Base-by-base conservation (phyloP, 192 early-diverging fungal species). In the Podila epicladia region DNA sequence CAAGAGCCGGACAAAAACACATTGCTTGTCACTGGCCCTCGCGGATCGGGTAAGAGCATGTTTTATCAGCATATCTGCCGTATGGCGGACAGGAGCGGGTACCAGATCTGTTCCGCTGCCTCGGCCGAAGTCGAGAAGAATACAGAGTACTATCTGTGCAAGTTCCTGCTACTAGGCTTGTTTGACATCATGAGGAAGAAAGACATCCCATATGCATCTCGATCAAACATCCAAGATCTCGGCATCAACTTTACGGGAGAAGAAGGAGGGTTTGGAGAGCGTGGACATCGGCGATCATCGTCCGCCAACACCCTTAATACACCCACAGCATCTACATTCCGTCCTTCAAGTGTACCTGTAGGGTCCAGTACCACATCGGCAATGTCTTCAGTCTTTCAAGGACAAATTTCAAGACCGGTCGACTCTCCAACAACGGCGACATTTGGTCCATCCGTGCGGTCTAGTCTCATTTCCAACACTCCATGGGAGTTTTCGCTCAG, bases 21-120 rank as follows among this genome's bases (percentile, higher is more conserved):
- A 5, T 31, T 87, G 7, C 51, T 84, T n/a, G 73, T 87, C 12
- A 67, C 65, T 2, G 86, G 86, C 0, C 67, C 84, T 4, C 68
- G 82, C 20, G 86, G 86, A 33, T 82, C 73, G 13, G 86, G 86
- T 15, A 87, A 87, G 50, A 82, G 84, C 51, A 76, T 80, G 35
- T 87, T 87, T 57, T 85, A 83, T 55, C 80, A 82, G 20, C 73
- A 76, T 4, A 69, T 87, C 12, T 80, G 77, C 19, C 72, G 72
- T 38, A 63, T 68, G n/a, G 75, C 84, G 2, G 57, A 63, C 35
- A 64, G 64, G 1, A 50, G 76, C 37, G 66, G 65, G 9, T 73
- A 82, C 17, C 29, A 69, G 5, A 61, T 67, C n/a, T 88, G 84
- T 62, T 76, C 68, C n/a, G 71, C 63, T 33, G 72, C 64, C 9